A percentile compares a stretch with the other conserved stretches of the same genome.
Conservation (phyloP, 1,139 yeast genomes). For the Saccharomyces pastorianus region DNA sequence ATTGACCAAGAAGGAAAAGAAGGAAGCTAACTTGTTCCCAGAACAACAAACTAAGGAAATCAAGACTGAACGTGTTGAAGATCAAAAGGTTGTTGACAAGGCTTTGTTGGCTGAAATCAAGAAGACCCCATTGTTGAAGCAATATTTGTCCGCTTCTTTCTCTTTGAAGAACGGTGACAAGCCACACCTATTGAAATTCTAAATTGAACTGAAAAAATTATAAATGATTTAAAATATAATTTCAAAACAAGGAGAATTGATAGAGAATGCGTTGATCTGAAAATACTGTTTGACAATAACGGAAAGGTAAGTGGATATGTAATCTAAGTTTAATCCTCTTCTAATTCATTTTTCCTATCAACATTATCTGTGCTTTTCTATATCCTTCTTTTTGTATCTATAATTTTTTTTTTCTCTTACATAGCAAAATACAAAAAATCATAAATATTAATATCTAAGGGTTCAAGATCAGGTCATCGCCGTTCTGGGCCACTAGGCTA, state of each 20-base stretch:
- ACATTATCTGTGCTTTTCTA: neutral
- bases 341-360: neutral
- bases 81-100: slow-evolving; percentile 94
- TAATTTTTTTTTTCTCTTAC: neutral
- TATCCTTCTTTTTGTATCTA: neutral
- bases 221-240: neutral
- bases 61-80: slow-evolving; percentile 92
- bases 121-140: slow-evolving; percentile 96
- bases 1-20: slow-evolving; percentile 63
- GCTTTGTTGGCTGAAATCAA: slow-evolving; percentile 89
- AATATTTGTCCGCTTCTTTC: slow-evolving; percentile 94
- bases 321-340: neutral
- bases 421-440: neutral
- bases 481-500: neutral
- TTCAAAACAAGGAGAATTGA: neutral
- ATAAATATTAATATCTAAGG: neutral
- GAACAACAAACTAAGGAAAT: slow-evolving; percentile 68
- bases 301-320: neutral
- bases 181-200: slow-evolving; percentile 97
- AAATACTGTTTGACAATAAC: neutral
- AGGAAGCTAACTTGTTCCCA: slow-evolving; percentile 96
- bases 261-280: neutral
- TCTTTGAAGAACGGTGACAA: slow-evolving; percentile 97
- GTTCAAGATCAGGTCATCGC: neutral
- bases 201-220: slow-evolving; percentile 21